These are phyloP conservation scores for Leishmania tropica DNA, from an alignment of 208 protist genomes.

Conservation along the genomic window DNA sequence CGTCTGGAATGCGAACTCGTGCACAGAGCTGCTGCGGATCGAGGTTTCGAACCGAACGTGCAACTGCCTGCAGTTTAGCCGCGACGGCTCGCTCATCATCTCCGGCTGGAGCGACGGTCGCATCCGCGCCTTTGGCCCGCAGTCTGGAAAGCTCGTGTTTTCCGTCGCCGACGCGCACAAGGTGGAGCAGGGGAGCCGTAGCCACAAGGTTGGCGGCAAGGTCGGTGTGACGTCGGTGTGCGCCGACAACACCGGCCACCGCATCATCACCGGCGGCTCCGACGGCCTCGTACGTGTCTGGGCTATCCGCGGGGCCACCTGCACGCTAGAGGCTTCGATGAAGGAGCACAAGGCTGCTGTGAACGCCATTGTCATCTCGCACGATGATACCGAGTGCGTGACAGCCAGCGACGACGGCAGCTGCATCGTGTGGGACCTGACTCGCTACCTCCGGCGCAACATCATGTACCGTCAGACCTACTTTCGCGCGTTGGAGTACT, in stretches of 20 bases:
- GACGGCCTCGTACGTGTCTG: conserved; percentile 95
- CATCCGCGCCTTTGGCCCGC: conserved; percentile 94
- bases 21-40: conserved; percentile 94
- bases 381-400: conserved; percentile 94
- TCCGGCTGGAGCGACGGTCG: conserved; percentile 96
- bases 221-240: conserved; percentile 93
- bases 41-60: conserved; percentile 91
- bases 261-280: conserved; percentile 91
- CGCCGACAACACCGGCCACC: conserved; percentile 59
- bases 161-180: conserved; percentile 97
- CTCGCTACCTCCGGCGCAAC: conserved; percentile 90
- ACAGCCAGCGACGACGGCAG: conserved; percentile 94
- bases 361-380: conserved; percentile 83
- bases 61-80: conserved; percentile 94
- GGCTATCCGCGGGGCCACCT: conserved; percentile 65
- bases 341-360: conserved; percentile 96
- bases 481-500: conserved; percentile 93
- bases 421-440: conserved; percentile 96
- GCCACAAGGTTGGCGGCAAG: conserved; percentile 45
- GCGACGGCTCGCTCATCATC: conserved; percentile 92
- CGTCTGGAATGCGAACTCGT: conserved; percentile 93
- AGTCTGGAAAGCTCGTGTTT: conserved; percentile 95
- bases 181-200: conserved; percentile 60
- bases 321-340: conserved; percentile 93
- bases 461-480: conserved; percentile 96